Conservation (phyloP, 2,329 filamentous ascomycete species). For the Macroventuria anomochaeta region DNA sequence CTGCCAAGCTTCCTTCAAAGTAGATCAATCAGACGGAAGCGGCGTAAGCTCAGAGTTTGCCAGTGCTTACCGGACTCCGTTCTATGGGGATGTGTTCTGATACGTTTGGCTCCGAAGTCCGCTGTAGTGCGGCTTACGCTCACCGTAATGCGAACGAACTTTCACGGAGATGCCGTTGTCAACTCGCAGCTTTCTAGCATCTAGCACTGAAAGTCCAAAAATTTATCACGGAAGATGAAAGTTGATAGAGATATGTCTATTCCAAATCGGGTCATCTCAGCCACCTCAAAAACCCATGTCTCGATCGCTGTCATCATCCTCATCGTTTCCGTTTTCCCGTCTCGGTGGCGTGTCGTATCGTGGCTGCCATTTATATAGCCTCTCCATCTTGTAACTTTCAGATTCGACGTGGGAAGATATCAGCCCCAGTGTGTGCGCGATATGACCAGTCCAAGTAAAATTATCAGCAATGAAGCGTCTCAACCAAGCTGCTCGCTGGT, state of each 20-base stretch:
- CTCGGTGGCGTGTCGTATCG: neutral
- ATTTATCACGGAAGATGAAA: no score
- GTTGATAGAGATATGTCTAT: no score
- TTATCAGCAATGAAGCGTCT: slow-evolving; percentile 6
- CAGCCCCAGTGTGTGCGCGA: neutral
- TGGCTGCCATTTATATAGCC: neutral
- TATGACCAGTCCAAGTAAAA: slow-evolving; percentile 2
- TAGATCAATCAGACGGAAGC: slow-evolving; percentile 3
- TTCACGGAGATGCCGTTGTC: neutral
- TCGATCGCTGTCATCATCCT: neutral
- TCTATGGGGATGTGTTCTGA: neutral
- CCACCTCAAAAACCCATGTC: slow-evolving; percentile 4
- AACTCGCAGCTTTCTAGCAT: neutral
- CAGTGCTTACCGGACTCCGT: neutral
- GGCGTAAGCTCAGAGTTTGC: neutral
- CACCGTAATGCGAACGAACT: neutral
- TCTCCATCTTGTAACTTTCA: neutral
- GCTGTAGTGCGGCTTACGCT: neutral
- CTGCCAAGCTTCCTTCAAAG: slow-evolving; percentile 2
- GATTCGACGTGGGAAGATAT: neutral
- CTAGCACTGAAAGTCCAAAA: no score
- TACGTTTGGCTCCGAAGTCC: neutral
- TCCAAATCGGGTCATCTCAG: no score
- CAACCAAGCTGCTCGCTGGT: slow-evolving; percentile 11
- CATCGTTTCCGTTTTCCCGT: neutral